These are phyloP conservation scores for Phaeosphaeriaceae sp. DNA, from an alignment of 2,329 filamentous ascomycete species.

Conservation along the genomic window DNA sequence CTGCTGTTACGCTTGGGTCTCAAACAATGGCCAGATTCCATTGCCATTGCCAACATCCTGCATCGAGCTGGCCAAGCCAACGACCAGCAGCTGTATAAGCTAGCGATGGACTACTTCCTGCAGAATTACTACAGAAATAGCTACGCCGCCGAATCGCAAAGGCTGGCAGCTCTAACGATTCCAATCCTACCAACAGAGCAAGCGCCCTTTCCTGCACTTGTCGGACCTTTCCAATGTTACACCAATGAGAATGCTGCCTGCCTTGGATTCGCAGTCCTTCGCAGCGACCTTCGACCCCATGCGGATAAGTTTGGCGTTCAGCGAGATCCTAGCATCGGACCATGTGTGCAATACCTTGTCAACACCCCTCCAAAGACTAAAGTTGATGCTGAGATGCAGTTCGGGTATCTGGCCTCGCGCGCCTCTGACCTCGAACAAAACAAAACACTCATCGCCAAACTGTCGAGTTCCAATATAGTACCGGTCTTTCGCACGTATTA, in stretches of 20 bases:
- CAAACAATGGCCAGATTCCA: conserved; percentile 71
- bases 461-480: conserved; percentile 46
- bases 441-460: conserved; percentile 28
- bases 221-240: conserved; percentile 79
- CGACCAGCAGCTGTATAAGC: conserved; percentile 65
- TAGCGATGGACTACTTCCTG: conserved; percentile 82
- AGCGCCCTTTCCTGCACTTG: conserved; percentile 66
- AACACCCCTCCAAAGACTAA: conserved; percentile 73
- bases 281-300: conserved; percentile 77
- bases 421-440: conserved; percentile 70
- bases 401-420: conserved; percentile 83
- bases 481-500: conserved; percentile 46
- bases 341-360: conserved; percentile 77
- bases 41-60: conserved; percentile 81
- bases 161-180: conserved; percentile 54
- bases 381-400: conserved; percentile 72
- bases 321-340: conserved; percentile 78
- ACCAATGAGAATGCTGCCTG: conserved; percentile 78
- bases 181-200: conserved; percentile 74
- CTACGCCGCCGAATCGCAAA: conserved; percentile 68
- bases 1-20: conserved; percentile 80
- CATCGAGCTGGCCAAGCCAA: conserved; percentile 63
- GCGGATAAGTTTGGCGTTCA: conserved; percentile 85
- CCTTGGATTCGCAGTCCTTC: conserved; percentile 81
- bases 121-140: conserved; percentile 78